A percentile compares a stretch with the other conserved stretches of the same genome.
Conservation (phyloP, 441 rosid species). For the Mallotus japonicus region DNA sequence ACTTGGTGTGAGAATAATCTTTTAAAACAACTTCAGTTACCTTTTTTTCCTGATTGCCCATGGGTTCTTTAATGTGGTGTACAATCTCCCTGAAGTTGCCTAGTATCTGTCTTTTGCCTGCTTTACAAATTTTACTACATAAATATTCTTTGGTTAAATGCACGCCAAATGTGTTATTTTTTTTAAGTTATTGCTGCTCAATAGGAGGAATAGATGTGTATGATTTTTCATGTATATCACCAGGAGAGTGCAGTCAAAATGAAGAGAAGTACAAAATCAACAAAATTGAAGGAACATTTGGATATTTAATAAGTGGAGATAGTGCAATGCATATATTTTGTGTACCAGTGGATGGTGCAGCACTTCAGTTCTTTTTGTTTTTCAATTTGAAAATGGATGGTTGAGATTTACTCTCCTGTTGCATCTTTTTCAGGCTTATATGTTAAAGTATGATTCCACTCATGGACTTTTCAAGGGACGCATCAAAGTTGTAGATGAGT, state of each 20-base stretch:
- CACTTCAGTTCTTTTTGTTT: background rate
- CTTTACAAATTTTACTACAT: background rate
- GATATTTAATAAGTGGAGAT: background rate
- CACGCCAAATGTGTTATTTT: background rate
- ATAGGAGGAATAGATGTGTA: background rate
- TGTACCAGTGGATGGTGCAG: background rate
- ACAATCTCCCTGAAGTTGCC: background rate
- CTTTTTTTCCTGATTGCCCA: background rate
- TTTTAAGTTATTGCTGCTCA: background rate
- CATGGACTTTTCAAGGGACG: constrained; percentile 79
- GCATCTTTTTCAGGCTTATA: constrained; percentile 66
- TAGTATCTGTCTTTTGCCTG: background rate
- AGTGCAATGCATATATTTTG: background rate
- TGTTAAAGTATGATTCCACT: constrained; percentile 95
- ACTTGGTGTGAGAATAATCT: background rate
- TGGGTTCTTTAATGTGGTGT: background rate
- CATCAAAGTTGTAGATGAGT: constrained; percentile 66
- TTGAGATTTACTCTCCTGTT: constrained; percentile 18
- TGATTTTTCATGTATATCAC: background rate
- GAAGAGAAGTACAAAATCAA: background rate
- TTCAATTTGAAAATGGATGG: constrained; percentile 14
- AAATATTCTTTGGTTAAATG: background rate
- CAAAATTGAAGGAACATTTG: background rate
- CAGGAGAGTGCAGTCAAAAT: background rate
- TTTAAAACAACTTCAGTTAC: background rate